phyloP scores from a whole-genome alignment of 2,329 filamentous ascomycete genomes.

The Eutypella sp. region DNA sequence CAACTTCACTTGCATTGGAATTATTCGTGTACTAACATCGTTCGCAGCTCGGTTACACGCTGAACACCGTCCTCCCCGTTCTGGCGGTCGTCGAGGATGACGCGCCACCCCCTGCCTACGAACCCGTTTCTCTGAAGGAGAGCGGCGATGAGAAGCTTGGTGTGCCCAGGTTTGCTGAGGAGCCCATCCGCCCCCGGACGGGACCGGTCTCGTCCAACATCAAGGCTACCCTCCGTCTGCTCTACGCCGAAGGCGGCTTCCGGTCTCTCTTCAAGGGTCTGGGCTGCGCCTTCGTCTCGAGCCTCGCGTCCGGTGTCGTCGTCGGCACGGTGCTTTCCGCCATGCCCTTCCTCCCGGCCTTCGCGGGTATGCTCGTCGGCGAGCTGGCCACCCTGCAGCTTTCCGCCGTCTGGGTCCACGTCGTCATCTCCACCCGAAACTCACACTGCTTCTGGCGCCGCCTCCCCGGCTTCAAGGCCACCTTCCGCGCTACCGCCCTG shows the following conservation, averaged over 20 bases:
- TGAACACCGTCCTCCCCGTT: conserved; percentile 40
- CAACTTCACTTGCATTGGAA: no score
- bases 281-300: conserved; percentile 36
- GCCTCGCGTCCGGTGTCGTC: conserved; percentile 20
- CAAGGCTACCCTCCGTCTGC: conserved; percentile 41
- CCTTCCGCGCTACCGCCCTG: conserved; percentile 60
- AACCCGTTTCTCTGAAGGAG: conserved; percentile 33
- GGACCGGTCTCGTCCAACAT: conserved; percentile 41
- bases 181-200: conserved; percentile 17
- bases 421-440: conserved; percentile 66
- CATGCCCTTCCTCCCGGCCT: conserved; percentile 30
- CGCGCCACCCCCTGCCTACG: conserved; percentile 41
- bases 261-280: conserved; percentile 63
- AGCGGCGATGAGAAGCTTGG: conserved; percentile 10
- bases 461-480: conserved; percentile 55
- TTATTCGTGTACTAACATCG: neutral
- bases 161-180: conserved; percentile 26
- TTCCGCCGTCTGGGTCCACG: conserved; percentile 73
- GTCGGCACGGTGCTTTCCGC: conserved; percentile 38
- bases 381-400: conserved; percentile 61
- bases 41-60: conserved; percentile 45
- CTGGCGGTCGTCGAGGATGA: conserved; percentile 51
- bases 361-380: conserved; percentile 47
- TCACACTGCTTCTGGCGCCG: conserved; percentile 58
- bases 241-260: conserved; percentile 58